Percentiles rank a stretch among this genome's conserved stretches.
These are phyloP conservation scores for Licmophora abbreviata DNA, from an alignment of 108 stramenopile species.

Conservation along the genomic window DNA sequence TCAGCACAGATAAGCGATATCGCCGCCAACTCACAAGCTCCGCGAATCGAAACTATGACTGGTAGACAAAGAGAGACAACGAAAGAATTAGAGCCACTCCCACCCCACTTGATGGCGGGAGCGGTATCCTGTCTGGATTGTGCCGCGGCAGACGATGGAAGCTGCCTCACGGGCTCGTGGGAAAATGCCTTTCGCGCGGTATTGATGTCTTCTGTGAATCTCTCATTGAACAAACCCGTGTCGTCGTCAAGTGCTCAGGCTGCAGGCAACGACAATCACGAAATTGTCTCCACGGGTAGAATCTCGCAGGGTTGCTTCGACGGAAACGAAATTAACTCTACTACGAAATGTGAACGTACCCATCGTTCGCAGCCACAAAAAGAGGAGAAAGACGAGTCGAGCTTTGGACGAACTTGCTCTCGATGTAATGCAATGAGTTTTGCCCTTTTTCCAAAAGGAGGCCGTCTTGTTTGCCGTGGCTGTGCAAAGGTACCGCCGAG, in stretches of 20 bases:
- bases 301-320: neutral
- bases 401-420: neutral
- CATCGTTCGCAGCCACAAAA: neutral
- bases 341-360: neutral
- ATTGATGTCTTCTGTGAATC: constrained; percentile 27
- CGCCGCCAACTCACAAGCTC: too few relatives aligned
- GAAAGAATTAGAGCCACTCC: constrained; percentile 3
- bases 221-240: constrained; percentile 2
- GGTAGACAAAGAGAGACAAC: constrained; percentile 1
- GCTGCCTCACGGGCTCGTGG: constrained; percentile 48
- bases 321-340: neutral
- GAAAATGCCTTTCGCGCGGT: constrained; percentile 42
- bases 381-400: neutral
- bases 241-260: neutral
- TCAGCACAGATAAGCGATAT: neutral
- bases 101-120: constrained; percentile 9
- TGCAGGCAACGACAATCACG: neutral
- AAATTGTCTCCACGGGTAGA: neutral
- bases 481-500: neutral
- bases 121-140: constrained; percentile 18
- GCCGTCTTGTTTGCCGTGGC: neutral
- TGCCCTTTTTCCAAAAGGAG: neutral
- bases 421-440: neutral
- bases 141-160: constrained; percentile 16
- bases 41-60: neutral